Evolutionary conservation across 129 eudicot species (phyloP), one percentile per base, ranked within the genome.

Genomic region (Saposhnikovia divaricata): DNA sequence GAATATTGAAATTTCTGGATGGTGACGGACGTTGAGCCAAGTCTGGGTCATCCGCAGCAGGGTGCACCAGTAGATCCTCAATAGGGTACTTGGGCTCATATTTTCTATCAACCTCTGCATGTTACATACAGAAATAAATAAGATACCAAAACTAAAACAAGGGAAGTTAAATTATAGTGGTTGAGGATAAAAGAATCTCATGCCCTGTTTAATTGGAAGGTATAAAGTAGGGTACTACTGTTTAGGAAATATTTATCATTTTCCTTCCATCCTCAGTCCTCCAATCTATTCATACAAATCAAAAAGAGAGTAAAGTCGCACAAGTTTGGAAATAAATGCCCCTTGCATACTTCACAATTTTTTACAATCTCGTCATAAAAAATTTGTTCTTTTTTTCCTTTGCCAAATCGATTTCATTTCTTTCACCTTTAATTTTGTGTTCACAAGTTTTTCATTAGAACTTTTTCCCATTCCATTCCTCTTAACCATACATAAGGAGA

Each of bases 11-110:
- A 23, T 89, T 92, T 82, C 88, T 81, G 77, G 85, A 87, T 12
- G 91, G 94, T 72, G 87, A 70, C 82, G 97, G 96, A 14, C 92
- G 93, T 63, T 86, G 86, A 59, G 85, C 80, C 71, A 92, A 83
- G 69, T 75, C 84, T 72, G 84, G 91, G 84, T 94, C 98, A 86
- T 88, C 93, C 31, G 83, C 88, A 72, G 86, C 84, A 74, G 88
- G 92, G 46, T 83, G 86, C 85, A 95, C 91, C 83, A 92, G 76
- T 76, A 88, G 83, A 84, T 95, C 98, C 37, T 95, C 96, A 53
- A 92, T 92, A 43, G 98, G 97, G 81, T 92, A 92, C 79, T 92
- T 95, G 70, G 87, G 80, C 78, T 81, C 87, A 31, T 75, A 77
- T 9, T 39, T 27, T 42, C 42, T 44, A 48, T 77, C 82, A 63